Percentiles rank a stretch among this genome's conserved stretches.
phyloP scores from a whole-genome alignment of 257 asterid genomes.

The Lantana camara region DNA sequence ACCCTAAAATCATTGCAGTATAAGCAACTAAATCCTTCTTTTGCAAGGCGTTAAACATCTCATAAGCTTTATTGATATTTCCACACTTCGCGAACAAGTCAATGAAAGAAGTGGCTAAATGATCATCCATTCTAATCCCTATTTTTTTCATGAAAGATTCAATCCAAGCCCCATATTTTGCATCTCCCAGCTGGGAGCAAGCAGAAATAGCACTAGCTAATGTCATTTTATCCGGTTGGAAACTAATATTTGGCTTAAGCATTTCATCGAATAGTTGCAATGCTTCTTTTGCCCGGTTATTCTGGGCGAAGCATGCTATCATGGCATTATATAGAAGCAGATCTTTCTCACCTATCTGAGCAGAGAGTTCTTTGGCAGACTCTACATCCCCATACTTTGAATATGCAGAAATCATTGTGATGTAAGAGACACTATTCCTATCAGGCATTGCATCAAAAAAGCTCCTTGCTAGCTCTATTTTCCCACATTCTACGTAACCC shows the following conservation, averaged over 20 bases:
- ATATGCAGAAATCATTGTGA: constrained; percentile 78
- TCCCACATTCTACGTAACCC: constrained; percentile 63
- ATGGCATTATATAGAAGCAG: constrained; percentile 64
- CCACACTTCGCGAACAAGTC: constrained; percentile 86
- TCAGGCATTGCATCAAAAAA: constrained; percentile 70
- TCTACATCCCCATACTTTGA: constrained; percentile 65
- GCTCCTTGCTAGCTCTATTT: constrained; percentile 60
- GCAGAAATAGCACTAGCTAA: constrained; percentile 76
- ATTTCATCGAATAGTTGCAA: constrained; percentile 65
- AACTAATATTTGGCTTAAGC: constrained; percentile 41
- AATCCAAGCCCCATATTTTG: constrained; percentile 50
- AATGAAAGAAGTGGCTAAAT: constrained; percentile 71
- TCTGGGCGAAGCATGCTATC: constrained; percentile 80
- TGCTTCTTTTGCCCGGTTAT: constrained; percentile 72
- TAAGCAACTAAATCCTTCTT: constrained; percentile 73
- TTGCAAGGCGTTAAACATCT: constrained; percentile 48
- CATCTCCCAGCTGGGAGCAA: constrained; percentile 84
- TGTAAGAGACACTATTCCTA: constrained; percentile 60
- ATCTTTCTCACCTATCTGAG: constrained; percentile 44
- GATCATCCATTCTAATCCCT: constrained; percentile 81
- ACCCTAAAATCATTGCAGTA: constrained; percentile 87
- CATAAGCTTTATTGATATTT: constrained; percentile 66
- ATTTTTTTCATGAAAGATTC: constrained; percentile 53
- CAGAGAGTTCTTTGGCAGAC: constrained; percentile 60
- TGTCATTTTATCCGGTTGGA: constrained; percentile 75